Base-by-base conservation (phyloP, 1,139 yeast genomes). In the Yamadazyma sp. region DNA sequence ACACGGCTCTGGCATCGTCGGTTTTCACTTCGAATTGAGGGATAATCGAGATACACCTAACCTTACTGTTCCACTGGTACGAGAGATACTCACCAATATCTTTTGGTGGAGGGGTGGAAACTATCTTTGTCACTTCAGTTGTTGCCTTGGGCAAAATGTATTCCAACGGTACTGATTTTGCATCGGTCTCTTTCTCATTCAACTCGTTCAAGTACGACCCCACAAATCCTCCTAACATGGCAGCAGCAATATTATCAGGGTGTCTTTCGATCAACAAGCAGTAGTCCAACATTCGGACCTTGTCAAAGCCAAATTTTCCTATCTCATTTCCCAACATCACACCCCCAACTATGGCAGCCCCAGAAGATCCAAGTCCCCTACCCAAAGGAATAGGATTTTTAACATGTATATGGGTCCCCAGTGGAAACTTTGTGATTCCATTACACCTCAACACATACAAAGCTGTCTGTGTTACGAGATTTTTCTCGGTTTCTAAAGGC, bases 151-250 rank as follows among this genome's bases (percentile, higher is more conserved):
- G 95, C 45, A 92, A 73, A 5, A 92, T 89, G 53, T 83, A 86
- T 37, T 87, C 82, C 38, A 92, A 69, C 14, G 97, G 96, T 38
- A 88, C 86, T 57, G 83, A 89, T 48, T 86, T 84, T 39, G 86
- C 77, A 41, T 74, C 81, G 45, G 77, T 73, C 48, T 91, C 96
- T 34, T 78, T 75, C 4, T 81, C 80, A 25, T 80, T 69, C 46
- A 92, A 69, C 49, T 87, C 95, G 54, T 95, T 79, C 58, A 92
- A 75, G 63, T 87, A 92, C 1, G 96, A 87, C 27, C 98, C 98
- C 29, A 91, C 95, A 62, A 92, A 92, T 4, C 98, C 98, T 43
- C 98, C 98, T 80, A 91, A 83, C 96, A 92, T 88, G 33, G 98
- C 96, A 26, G 98, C 98, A 17, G 97, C 91, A 56, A 92, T 91